These are phyloP conservation scores for Kuraishia molischiana DNA, from an alignment of 805 yeast species.

Conservation along the genomic window DNA sequence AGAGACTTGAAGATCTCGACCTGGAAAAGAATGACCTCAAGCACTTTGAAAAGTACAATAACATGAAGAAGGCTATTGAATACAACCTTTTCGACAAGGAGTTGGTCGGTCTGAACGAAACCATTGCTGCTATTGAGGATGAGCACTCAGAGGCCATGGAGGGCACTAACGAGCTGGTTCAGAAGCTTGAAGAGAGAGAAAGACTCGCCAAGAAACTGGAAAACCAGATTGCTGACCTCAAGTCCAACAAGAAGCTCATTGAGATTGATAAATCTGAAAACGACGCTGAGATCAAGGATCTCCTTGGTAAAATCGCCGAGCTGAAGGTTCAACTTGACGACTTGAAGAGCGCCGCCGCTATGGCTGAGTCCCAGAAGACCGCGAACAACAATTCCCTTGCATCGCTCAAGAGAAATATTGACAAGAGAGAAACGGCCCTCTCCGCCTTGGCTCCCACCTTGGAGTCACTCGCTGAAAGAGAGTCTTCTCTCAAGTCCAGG, in stretches of 20 bases:
- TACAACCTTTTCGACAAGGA: slow-evolving; percentile 75
- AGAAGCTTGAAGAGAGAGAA: slow-evolving; percentile 56
- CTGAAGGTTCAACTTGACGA: slow-evolving; percentile 37
- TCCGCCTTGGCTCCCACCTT: slow-evolving; percentile 29
- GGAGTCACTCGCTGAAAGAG: slow-evolving; percentile 26
- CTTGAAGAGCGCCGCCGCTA: slow-evolving; percentile 23
- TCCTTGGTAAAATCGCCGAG: slow-evolving; percentile 37
- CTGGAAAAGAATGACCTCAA: slow-evolving; percentile 71
- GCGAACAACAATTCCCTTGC: slow-evolving; percentile 13
- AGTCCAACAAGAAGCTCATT: slow-evolving; percentile 37
- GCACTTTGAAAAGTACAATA: slow-evolving; percentile 58
- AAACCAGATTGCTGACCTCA: slow-evolving; percentile 33
- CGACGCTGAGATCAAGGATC: slow-evolving; percentile 37
- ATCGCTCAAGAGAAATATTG: slow-evolving; percentile 18
- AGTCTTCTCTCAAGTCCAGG: slow-evolving; percentile 26
- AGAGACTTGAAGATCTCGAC: slow-evolving; percentile 67
- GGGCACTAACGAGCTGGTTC: slow-evolving; percentile 43
- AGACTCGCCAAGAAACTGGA: slow-evolving; percentile 32
- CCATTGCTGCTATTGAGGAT: slow-evolving; percentile 51
- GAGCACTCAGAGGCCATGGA: slow-evolving; percentile 41
- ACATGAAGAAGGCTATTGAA: slow-evolving; percentile 60
- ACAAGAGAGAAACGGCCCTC: slow-evolving; percentile 26
- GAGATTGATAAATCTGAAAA: slow-evolving; percentile 48
- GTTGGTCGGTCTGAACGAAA: slow-evolving; percentile 45
- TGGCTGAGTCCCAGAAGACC: slow-evolving; percentile 20